Evolutionary conservation across 305 asterid genomes (phyloP).

Genomic region (Vinca major): DNA sequence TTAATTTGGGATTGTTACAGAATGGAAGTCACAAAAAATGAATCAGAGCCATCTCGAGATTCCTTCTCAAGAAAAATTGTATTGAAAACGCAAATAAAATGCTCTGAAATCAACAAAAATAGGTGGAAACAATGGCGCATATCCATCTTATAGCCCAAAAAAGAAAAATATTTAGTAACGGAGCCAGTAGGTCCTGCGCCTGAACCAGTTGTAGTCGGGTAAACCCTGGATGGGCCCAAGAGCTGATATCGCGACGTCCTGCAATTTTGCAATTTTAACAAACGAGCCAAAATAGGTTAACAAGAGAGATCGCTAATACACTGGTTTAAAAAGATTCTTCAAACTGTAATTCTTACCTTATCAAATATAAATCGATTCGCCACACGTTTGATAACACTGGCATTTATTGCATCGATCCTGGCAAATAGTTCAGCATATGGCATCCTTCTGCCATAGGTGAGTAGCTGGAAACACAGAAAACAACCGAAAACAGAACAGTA

Average conservation of each 20-base stretch:
- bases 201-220: slow-evolving; percentile 98
- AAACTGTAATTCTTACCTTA: slow-evolving; percentile 35
- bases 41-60: slow-evolving; percentile 10
- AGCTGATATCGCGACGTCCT: slow-evolving; percentile 83
- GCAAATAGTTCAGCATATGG: slow-evolving; percentile 86
- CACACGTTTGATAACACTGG: slow-evolving; percentile 75
- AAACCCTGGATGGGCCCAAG: slow-evolving; percentile 68
- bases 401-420: slow-evolving; percentile 81
- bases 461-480: slow-evolving; percentile 46
- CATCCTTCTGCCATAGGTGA: slow-evolving; percentile 88
- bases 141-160: not conserved
- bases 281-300: slow-evolving; percentile 3
- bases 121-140: not conserved
- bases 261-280: slow-evolving; percentile 17
- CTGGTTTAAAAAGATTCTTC: not conserved
- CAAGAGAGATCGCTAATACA: not conserved
- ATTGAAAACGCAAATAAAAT: slow-evolving; percentile 2
- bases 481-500: not conserved
- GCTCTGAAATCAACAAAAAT: slow-evolving; percentile 1
- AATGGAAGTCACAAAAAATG: slow-evolving; percentile 1
- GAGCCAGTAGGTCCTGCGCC: slow-evolving; percentile 95
- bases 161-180: slow-evolving; percentile 48
- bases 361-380: slow-evolving; percentile 81
- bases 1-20: slow-evolving; percentile 6
- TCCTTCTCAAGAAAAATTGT: slow-evolving; percentile 2